phyloP scores from a whole-genome alignment of 495 filamentous ascomycete species.

The Lineolata rhizophorae region DNA sequence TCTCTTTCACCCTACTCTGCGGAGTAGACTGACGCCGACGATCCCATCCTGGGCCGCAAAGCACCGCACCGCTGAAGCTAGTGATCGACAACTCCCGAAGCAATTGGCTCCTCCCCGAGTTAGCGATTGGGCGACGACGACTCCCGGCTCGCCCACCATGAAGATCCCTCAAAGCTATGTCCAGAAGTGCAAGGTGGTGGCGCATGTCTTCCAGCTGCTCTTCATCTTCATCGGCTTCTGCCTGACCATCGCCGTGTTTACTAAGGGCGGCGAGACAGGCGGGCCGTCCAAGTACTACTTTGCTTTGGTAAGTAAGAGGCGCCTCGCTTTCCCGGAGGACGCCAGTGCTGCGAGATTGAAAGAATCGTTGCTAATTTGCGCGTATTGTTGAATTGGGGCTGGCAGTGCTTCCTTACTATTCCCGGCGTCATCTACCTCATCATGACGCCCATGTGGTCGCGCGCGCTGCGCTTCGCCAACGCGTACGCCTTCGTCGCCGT shows the following conservation, averaged over 20 bases:
- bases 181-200: constrained; percentile 31
- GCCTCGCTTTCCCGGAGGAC: not conserved
- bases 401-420: constrained; percentile 65
- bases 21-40: no score
- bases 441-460: constrained; percentile 66
- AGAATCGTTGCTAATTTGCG: not conserved
- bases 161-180: no score
- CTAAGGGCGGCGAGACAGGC: constrained; percentile 36
- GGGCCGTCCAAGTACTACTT: constrained; percentile 57
- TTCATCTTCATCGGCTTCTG: constrained; percentile 49
- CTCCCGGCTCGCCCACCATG: no score
- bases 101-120: no score
- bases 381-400: not conserved
- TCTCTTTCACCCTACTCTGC: no score
- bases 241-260: constrained; percentile 53
- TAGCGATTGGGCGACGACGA: no score
- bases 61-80: no score
- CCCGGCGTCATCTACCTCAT: constrained; percentile 67
- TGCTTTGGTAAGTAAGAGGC: constrained; percentile 37
- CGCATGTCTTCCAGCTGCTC: constrained; percentile 39
- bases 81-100: no score
- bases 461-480: constrained; percentile 56
- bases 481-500: constrained; percentile 60
- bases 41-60: no score
- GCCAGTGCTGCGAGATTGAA: not conserved